Conservation (phyloP, 2,329 filamentous ascomycete genomes). For the Verticillium zaregamsianum region DNA sequence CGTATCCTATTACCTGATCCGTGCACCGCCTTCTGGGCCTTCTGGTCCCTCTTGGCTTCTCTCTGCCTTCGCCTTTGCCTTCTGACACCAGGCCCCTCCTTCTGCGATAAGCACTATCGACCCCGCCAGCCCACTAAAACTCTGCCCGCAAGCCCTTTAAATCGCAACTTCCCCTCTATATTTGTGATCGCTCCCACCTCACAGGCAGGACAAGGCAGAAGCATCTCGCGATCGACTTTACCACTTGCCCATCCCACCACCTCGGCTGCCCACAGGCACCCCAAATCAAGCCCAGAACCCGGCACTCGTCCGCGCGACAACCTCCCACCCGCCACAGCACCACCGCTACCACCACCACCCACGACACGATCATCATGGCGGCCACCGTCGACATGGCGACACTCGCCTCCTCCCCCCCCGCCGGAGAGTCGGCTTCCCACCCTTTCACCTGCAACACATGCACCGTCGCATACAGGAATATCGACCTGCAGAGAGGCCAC, state of each 20-base stretch:
- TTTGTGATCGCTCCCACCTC: background rate
- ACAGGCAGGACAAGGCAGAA: background rate
- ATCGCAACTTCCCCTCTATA: constrained; percentile 13
- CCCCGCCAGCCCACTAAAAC: constrained; percentile 16
- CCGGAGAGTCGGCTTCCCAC: constrained; percentile 52
- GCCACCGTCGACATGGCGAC: constrained; percentile 28
- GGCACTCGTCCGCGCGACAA: background rate
- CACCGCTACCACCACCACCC: background rate
- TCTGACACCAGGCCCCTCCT: background rate
- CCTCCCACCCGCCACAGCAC: background rate
- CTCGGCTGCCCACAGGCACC: background rate
- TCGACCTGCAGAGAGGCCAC: constrained; percentile 87
- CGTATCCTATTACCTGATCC: background rate
- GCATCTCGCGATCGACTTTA: background rate
- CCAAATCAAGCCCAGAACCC: background rate
- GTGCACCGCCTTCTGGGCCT: background rate
- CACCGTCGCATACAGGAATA: constrained; percentile 91
- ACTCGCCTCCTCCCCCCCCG: constrained; percentile 15
- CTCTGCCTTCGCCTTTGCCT: background rate
- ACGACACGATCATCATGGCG: constrained; percentile 37
- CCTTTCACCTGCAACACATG: constrained; percentile 99
- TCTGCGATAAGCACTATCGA: background rate
- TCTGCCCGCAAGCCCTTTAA: constrained; percentile 14
- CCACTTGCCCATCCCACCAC: background rate
- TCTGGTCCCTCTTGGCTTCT: background rate